These are phyloP conservation scores for Persicaria tinctoria DNA, from an alignment of 148 eudicot genomes.

Conservation along the genomic window DNA sequence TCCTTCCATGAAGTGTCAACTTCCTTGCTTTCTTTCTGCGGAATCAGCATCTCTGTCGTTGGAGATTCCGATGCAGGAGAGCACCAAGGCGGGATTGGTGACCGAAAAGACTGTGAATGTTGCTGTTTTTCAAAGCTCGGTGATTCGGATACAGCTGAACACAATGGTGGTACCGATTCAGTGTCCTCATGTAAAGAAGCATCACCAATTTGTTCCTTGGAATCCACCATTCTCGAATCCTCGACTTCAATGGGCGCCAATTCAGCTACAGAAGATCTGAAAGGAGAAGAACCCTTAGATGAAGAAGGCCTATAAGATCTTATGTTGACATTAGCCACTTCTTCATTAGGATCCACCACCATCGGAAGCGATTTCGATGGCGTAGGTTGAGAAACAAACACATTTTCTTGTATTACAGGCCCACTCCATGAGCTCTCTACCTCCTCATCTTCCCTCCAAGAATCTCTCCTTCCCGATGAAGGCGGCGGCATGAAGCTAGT, in stretches of 20 bases:
- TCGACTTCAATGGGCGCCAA: constrained; percentile 19
- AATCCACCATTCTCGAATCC: neutral
- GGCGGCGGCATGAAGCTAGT: too few species aligned
- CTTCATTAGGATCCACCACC: constrained; percentile 9
- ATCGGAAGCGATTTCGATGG: neutral
- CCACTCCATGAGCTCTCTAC: constrained; percentile 9
- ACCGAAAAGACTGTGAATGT: neutral
- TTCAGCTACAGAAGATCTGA: constrained; percentile 26
- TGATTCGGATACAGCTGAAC: neutral
- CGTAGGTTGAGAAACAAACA: neutral
- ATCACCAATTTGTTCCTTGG: neutral
- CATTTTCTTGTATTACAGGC: neutral
- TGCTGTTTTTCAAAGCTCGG: constrained; percentile 4
- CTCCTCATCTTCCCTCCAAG: neutral
- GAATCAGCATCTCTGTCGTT: neutral
- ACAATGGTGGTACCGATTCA: neutral
- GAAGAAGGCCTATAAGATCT: constrained; percentile 29
- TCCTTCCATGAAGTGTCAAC: neutral
- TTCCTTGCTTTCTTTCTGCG: neutral
- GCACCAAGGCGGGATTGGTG: constrained; percentile 1
- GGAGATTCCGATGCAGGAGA: neutral
- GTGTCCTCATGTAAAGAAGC: neutral
- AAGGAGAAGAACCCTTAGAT: constrained; percentile 22
- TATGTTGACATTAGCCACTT: constrained; percentile 23
- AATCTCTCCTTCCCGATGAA: too few species aligned